Evolutionary conservation across 768 basidiomycete species (phyloP).

Genomic region (Crassisporium funariophilum): DNA sequence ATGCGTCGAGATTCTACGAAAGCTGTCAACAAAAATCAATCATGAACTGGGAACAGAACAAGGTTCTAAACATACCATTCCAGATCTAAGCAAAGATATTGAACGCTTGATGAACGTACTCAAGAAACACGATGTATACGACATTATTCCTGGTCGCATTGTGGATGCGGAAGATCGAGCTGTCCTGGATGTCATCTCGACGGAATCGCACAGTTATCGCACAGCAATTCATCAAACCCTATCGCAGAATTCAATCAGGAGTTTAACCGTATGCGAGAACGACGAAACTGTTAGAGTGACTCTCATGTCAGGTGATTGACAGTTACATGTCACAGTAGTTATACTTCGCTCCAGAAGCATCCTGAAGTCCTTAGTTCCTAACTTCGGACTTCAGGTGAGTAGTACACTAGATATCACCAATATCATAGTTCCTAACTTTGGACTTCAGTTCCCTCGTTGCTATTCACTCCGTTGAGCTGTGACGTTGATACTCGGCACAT

Average conservation of each 20-base stretch:
- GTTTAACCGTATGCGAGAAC: constrained; percentile 1
- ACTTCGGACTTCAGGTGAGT: too few species aligned
- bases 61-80: constrained; percentile 1
- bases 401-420: too few species aligned
- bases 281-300: too few species aligned
- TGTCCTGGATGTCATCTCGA: background rate
- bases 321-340: too few species aligned
- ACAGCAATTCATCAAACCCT: background rate
- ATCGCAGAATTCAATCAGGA: constrained; percentile 5
- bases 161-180: background rate
- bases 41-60: background rate
- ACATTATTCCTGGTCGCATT: background rate
- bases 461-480: too few species aligned
- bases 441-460: too few species aligned
- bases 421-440: too few species aligned
- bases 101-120: background rate
- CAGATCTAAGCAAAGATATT: background rate
- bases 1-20: constrained; percentile 4
- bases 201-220: background rate
- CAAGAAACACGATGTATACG: background rate
- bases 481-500: too few species aligned
- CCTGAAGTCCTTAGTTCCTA: too few species aligned
- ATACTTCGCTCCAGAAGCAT: too few species aligned
- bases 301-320: too few species aligned
- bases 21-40: constrained; percentile 4